A percentile compares a stretch with the other conserved stretches of the same genome.
Conservation (phyloP, 1,139 yeast species). For the Scheffersomyces quercinus region DNA sequence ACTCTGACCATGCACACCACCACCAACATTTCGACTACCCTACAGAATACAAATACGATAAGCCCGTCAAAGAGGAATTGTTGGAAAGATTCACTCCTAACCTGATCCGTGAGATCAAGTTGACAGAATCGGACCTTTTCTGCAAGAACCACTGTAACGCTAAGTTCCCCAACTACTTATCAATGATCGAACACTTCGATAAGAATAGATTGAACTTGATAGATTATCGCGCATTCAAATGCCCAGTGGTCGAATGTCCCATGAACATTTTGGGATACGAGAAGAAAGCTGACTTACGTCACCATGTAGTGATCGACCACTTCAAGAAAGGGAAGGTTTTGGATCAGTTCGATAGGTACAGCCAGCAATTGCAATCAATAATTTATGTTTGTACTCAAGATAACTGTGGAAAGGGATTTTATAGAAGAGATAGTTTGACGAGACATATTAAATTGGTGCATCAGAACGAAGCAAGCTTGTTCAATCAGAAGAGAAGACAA, state of each 20-base stretch:
- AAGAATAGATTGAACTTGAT: constrained; percentile 9
- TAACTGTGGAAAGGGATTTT: constrained; percentile 54
- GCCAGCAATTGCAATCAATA: constrained; percentile 4
- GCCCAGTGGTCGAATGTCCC: constrained; percentile 59
- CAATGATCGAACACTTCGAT: constrained; percentile 13
- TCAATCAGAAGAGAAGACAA: constrained; percentile 7
- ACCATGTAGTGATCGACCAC: constrained; percentile 65
- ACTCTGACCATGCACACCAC: neutral
- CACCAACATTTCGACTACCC: neutral
- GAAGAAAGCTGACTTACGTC: constrained; percentile 57
- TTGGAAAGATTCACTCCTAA: constrained; percentile 6
- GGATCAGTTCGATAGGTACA: constrained; percentile 12
- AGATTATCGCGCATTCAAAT: constrained; percentile 26
- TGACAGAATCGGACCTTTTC: constrained; percentile 10
- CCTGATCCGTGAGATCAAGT: constrained; percentile 7
- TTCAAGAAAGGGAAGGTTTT: constrained; percentile 19
- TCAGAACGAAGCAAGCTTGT: constrained; percentile 22
- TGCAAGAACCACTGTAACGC: constrained; percentile 12
- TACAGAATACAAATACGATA: neutral
- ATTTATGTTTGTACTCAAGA: constrained; percentile 18
- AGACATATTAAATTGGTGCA: constrained; percentile 59
- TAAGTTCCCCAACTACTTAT: constrained; percentile 9
- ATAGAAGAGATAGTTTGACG: constrained; percentile 56
- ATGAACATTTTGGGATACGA: constrained; percentile 63
- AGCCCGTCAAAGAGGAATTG: constrained; percentile 5